A percentile compares a stretch with the other conserved stretches of the same genome.
These are phyloP conservation scores for Entophlyctis helioformis DNA, from an alignment of 192 early-diverging fungal species.

Conservation along the genomic window DNA sequence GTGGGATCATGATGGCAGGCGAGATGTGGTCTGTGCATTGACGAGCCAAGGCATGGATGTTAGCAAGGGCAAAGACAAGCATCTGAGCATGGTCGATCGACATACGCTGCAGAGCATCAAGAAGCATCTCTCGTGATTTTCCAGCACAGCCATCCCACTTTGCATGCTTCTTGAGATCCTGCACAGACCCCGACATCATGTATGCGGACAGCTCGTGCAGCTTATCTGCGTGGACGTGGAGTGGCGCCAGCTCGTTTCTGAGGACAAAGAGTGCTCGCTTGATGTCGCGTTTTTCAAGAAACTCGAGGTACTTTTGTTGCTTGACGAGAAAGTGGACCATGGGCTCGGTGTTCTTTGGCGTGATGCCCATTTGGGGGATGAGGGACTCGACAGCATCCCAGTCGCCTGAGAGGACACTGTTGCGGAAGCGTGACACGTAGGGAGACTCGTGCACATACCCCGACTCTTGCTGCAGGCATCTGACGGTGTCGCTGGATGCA, in stretches of 20 bases:
- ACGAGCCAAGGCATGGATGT: too few species aligned
- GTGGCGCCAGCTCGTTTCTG: constrained; percentile 65
- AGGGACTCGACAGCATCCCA: constrained; percentile 60
- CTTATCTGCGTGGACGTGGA: constrained; percentile 52
- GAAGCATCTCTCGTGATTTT: constrained; percentile 46
- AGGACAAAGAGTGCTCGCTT: constrained; percentile 66
- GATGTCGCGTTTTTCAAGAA: constrained; percentile 55
- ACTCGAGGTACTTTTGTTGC: constrained; percentile 85
- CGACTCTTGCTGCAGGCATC: constrained; percentile 64
- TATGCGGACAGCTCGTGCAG: constrained; percentile 69
- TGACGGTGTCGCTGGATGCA: neutral
- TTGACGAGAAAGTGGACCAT: constrained; percentile 61
- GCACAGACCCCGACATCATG: constrained; percentile 56
- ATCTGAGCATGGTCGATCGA: too few species aligned
- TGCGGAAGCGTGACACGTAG: constrained; percentile 55
- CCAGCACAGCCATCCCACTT: constrained; percentile 74
- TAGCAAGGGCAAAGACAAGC: too few species aligned
- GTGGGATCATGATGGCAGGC: constrained; percentile 76
- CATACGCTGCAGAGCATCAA: constrained; percentile 57
- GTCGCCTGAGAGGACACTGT: constrained; percentile 58
- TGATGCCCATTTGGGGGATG: constrained; percentile 31
- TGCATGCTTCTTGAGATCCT: constrained; percentile 53
- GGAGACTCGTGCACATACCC: constrained; percentile 65
- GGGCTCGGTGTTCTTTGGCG: neutral
- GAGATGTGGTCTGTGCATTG: constrained; percentile 69